Base-by-base conservation (phyloP, 768 basidiomycete species). In the Kwoniella mangroviensis region DNA sequence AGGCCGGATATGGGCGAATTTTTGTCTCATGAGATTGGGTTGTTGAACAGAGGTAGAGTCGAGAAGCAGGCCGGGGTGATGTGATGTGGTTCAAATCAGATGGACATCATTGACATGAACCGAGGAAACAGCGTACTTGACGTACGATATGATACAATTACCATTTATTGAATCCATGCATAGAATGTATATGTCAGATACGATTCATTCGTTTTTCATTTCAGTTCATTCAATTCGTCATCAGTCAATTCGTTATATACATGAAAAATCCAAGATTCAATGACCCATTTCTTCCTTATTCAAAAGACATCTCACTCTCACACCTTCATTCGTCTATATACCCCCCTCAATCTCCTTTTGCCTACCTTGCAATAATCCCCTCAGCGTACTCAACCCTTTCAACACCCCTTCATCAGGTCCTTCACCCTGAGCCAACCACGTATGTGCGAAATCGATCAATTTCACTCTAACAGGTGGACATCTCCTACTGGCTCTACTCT, bases 391-490 rank as follows among this genome's bases (percentile, higher is more conserved):
- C 68, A 98, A 73, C 3, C 94, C 96, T 42, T 84, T 81, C 72
- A 96, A 81, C 19, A 95, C 89, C 0, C 96, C 91, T 49, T 87
- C 83, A 80, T 98, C 95, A 1, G 89, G 89, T 4, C 94, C 95
- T 75, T 88, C 76, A 0, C 91, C 92, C 0, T 88, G 87, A 7
- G 83, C 86, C 13, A 91, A 71, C 24, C 87, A 84, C 2, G 94
- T 91, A 82, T 98, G 96, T 7, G 94, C 95, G 81, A 99, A 98
- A 84, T 99, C 96, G 73, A 98, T 98, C 73, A 97, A 84, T 73
- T 90, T 90, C 69, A 97, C 86, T 15, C 86, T 85, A 71, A 87
- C 90, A 41, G 88, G 87, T 19, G 86, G 86, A 41, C 85, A 86
- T 65, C 43, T 54, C 58, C 72, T 57, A 21, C 75, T 60, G 65